Evolutionary conservation across 352 stramenopile species (phyloP).

Genomic region (Phytopythium ostracodes): DNA sequence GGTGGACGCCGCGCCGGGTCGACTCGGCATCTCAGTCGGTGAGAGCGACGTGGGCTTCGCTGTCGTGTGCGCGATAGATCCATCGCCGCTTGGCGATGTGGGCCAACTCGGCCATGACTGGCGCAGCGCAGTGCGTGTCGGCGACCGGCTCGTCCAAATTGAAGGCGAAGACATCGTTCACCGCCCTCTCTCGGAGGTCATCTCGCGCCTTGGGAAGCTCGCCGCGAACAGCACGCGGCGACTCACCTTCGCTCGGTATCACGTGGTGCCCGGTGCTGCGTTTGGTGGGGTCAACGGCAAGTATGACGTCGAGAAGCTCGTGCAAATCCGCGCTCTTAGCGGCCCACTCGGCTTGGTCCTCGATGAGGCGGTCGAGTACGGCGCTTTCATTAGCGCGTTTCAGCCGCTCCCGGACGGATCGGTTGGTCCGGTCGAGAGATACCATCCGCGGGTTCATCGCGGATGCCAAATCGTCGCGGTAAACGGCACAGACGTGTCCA

Average conservation of each 20-base stretch:
- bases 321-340: constrained; percentile 29
- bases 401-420: constrained; percentile 34
- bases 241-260: constrained; percentile 54
- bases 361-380: constrained; percentile 31
- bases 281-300: constrained; percentile 3
- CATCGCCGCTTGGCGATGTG: constrained; percentile 11
- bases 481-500: constrained; percentile 46
- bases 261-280: constrained; percentile 14
- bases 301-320: constrained; percentile 55
- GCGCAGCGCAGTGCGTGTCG: constrained; percentile 27
- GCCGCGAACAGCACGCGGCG: constrained; percentile 21
- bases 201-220: constrained; percentile 38
- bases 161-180: constrained; percentile 45
- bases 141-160: constrained; percentile 49
- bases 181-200: constrained; percentile 37
- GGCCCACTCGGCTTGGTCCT: constrained; percentile 48
- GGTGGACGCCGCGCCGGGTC: constrained; percentile 38
- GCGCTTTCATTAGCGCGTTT: constrained; percentile 49
- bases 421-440: constrained; percentile 24
- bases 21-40: constrained; percentile 47
- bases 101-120: constrained; percentile 6
- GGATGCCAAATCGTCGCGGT: constrained; percentile 54
- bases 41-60: constrained; percentile 43
- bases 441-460: constrained; percentile 28
- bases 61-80: constrained; percentile 41